These are phyloP conservation scores for Penstemon newberryi DNA, from an alignment of 257 asterid species.

Conservation along the genomic window DNA sequence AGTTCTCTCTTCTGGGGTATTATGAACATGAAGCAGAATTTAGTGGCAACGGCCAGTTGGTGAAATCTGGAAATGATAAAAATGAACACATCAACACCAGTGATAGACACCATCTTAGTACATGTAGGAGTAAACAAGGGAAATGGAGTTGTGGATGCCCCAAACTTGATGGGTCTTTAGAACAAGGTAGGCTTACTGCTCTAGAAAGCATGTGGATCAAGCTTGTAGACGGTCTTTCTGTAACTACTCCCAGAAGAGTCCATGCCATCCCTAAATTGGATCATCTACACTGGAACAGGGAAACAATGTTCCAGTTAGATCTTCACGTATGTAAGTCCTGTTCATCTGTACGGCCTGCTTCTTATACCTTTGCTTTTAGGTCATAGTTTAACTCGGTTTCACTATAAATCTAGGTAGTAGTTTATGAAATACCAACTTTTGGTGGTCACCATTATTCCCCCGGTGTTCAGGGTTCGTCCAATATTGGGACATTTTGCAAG, in stretches of 20 bases:
- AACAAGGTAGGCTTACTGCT: constrained; percentile 37
- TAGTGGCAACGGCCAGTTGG: constrained; percentile 34
- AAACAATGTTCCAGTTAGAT: constrained; percentile 49
- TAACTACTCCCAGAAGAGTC: constrained; percentile 33
- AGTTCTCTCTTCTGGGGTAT: constrained; percentile 66
- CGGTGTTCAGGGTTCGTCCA: constrained; percentile 39
- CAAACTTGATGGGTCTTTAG: constrained; percentile 38
- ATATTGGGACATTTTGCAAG: constrained; percentile 41
- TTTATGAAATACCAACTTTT: constrained; percentile 69
- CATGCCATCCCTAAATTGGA: constrained; percentile 57
- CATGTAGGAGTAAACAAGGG: constrained; percentile 25
- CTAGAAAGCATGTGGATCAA: constrained; percentile 48
- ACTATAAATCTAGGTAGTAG: constrained; percentile 54
- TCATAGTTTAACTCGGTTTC: constrained; percentile 27
- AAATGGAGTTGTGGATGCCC: constrained; percentile 59
- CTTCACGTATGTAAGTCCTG: constrained; percentile 99
- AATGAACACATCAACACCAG: constrained; percentile 18
- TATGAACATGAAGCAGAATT: constrained; percentile 42
- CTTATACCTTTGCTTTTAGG: constrained; percentile 18
- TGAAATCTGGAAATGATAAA: constrained; percentile 28
- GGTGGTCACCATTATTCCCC: constrained; percentile 77
- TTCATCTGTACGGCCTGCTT: constrained; percentile 26
- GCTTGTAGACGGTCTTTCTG: constrained; percentile 42
- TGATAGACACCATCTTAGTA: constrained; percentile 20
- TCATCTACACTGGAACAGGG: constrained; percentile 72